Percentiles rank a stretch among this genome's conserved stretches.
phyloP scores from a whole-genome alignment of 805 yeast species.

The Candida schatavii region DNA sequence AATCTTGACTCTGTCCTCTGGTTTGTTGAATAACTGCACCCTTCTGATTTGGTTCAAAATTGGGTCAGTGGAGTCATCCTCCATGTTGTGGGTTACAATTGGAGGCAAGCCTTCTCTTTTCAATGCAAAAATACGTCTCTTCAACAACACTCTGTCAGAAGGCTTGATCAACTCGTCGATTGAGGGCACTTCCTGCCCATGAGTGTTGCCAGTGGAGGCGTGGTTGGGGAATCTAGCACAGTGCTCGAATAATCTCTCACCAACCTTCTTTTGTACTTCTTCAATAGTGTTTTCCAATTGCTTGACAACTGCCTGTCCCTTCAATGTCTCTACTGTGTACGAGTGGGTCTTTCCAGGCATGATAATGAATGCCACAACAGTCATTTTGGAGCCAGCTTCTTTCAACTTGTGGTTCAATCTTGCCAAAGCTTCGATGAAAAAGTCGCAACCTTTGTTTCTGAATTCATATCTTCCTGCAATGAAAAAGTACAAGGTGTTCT shows the following conservation, averaged over 20 bases:
- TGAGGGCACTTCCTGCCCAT: slow-evolving; percentile 67
- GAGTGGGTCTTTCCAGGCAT: slow-evolving; percentile 97
- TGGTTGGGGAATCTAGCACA: slow-evolving; percentile 66
- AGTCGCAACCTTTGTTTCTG: slow-evolving; percentile 94
- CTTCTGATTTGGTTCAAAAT: slow-evolving; percentile 87
- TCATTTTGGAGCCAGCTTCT: slow-evolving; percentile 76
- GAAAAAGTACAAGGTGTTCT: slow-evolving; percentile 90
- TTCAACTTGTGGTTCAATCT: slow-evolving; percentile 86
- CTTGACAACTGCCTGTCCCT: slow-evolving; percentile 93
- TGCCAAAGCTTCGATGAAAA: slow-evolving; percentile 89
- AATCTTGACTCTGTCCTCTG: slow-evolving; percentile 89
- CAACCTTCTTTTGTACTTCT: slow-evolving; percentile 84
- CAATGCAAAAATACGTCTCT: slow-evolving; percentile 89
- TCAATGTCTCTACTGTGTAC: slow-evolving; percentile 91
- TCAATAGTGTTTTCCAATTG: slow-evolving; percentile 85
- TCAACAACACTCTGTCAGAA: slow-evolving; percentile 82
- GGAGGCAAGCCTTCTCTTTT: slow-evolving; percentile 91
- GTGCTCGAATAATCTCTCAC: slow-evolving; percentile 84
- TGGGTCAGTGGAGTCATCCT: slow-evolving; percentile 88
- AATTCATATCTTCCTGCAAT: slow-evolving; percentile 97
- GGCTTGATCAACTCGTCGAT: slow-evolving; percentile 82
- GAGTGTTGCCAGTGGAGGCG: slow-evolving; percentile 26
- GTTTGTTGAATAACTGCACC: slow-evolving; percentile 84
- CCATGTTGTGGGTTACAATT: slow-evolving; percentile 95
- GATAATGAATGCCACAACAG: slow-evolving; percentile 94